phyloP scores from a whole-genome alignment of 169 alveolate species.

The Eimeria tenella region DNA sequence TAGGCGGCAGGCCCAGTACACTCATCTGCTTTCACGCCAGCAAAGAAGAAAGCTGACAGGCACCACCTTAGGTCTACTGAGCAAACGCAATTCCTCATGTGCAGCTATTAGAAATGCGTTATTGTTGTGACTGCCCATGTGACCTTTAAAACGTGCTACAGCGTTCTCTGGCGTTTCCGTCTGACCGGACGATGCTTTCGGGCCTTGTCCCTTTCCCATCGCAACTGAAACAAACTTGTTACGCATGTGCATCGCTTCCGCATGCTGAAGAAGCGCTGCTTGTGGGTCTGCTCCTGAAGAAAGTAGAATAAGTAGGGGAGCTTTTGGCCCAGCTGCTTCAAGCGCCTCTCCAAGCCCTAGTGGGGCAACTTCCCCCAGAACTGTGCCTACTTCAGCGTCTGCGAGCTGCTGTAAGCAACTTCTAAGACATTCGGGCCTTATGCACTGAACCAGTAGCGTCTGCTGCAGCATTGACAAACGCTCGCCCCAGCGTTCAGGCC shows the following conservation, averaged over 20 bases:
- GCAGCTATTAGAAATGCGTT: background rate
- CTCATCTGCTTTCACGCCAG: background rate
- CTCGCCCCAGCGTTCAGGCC: slow-evolving; percentile 88
- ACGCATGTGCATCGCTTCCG: slow-evolving; percentile 85
- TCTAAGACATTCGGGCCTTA: slow-evolving; percentile 93
- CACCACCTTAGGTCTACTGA: too few species aligned
- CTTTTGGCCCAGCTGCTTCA: slow-evolving; percentile 88
- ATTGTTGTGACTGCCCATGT: too few species aligned
- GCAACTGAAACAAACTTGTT: slow-evolving; percentile 81
- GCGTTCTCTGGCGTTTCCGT: too few species aligned
- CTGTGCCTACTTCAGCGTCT: slow-evolving; percentile 87
- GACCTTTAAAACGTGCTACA: too few species aligned
- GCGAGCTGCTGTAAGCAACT: slow-evolving; percentile 89
- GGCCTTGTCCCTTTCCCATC: slow-evolving; percentile 87
- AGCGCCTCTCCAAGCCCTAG: slow-evolving; percentile 90
- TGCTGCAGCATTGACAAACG: slow-evolving; percentile 88
- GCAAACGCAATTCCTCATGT: background rate
- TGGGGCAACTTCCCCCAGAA: slow-evolving; percentile 87
- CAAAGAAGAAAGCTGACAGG: background rate
- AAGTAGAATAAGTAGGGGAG: slow-evolving; percentile 94
- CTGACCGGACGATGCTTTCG: slow-evolving; percentile 81
- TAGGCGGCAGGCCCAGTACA: background rate
- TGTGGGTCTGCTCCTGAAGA: slow-evolving; percentile 96
- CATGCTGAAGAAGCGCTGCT: slow-evolving; percentile 88
- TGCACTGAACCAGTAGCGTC: slow-evolving; percentile 90